phyloP scores from a whole-genome alignment of 495 filamentous ascomycete genomes.

The Oidiodendron maius region DNA sequence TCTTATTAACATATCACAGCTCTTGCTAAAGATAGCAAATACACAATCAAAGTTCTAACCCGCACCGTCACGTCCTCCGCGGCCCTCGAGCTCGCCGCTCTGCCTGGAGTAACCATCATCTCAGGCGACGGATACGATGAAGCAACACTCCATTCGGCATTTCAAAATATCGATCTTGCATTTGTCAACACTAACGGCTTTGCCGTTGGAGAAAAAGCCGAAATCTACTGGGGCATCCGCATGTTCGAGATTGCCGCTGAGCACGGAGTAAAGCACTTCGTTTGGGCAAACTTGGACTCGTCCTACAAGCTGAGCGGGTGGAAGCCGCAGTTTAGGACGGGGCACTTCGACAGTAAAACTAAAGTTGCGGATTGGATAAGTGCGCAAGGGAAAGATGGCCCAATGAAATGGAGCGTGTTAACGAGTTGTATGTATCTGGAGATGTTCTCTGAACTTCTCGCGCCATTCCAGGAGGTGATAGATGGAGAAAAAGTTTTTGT shows the following conservation, averaged over 20 bases:
- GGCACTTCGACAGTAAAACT: conserved; percentile 37
- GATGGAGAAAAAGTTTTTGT: conserved; percentile 12
- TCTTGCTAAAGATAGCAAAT: conserved; percentile 33
- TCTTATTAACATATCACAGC: conserved; percentile 20
- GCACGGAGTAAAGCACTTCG: conserved; percentile 31
- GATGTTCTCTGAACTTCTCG: conserved; percentile 15
- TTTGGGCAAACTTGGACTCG: conserved; percentile 30
- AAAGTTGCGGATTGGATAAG: conserved; percentile 31
- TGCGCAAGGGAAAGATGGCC: conserved; percentile 16
- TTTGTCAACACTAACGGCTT: conserved; percentile 40
- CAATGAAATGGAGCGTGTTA: conserved; percentile 30
- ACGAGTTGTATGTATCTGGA: conserved; percentile 26
- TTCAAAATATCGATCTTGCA: conserved; percentile 25
- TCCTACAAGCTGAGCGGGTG: conserved; percentile 26
- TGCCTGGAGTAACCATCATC: conserved; percentile 30
- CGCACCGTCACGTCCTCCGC: conserved; percentile 33
- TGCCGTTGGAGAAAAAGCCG: conserved; percentile 33
- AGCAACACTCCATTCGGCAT: conserved; percentile 27
- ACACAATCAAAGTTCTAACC: conserved; percentile 43
- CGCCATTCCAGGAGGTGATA: conserved; percentile 5
- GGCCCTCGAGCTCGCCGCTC: conserved; percentile 31
- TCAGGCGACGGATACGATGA: conserved; percentile 31
- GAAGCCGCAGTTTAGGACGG: conserved; percentile 29
- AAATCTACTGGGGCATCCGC: conserved; percentile 40
- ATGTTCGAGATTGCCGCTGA: conserved; percentile 35